Evolutionary conservation across 495 filamentous ascomycete species (phyloP).

Genomic region (Trichoderma virens): DNA sequence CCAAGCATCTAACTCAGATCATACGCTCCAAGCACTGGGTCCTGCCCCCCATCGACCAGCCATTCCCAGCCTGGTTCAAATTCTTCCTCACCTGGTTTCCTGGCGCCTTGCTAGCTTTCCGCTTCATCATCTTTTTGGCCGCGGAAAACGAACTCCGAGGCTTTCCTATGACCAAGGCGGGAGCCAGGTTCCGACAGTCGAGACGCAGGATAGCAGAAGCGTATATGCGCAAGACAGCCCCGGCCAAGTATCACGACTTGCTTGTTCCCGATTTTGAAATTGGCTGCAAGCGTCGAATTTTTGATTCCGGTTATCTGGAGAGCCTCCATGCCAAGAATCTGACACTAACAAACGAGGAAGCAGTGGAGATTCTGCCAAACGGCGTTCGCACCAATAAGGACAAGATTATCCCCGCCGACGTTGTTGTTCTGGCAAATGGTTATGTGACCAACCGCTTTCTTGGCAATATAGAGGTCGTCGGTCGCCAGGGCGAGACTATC

Average conservation of each 20-base stretch:
- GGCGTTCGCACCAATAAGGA: slow-evolving; percentile 26
- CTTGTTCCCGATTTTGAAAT: slow-evolving; percentile 54
- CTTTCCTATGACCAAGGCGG: slow-evolving; percentile 19
- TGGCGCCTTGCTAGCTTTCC: slow-evolving; percentile 18
- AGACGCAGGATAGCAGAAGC: slow-evolving; percentile 15
- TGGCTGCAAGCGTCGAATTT: slow-evolving; percentile 57
- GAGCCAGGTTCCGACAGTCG: slow-evolving; percentile 11
- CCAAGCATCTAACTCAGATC: slow-evolving; percentile 27
- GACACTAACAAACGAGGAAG: slow-evolving; percentile 26
- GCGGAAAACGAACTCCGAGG: slow-evolving; percentile 21
- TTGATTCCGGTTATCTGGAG: slow-evolving; percentile 49
- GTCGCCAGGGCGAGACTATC: slow-evolving; percentile 22
- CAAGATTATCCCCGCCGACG: slow-evolving; percentile 25
- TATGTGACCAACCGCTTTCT: slow-evolving; percentile 29
- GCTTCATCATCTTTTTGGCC: slow-evolving; percentile 23
- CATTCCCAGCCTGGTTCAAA: slow-evolving; percentile 17
- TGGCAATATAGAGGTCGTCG: slow-evolving; percentile 27
- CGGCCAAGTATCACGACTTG: slow-evolving; percentile 56
- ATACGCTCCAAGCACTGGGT: slow-evolving; percentile 28
- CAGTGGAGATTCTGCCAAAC: slow-evolving; percentile 26
- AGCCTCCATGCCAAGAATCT: slow-evolving; percentile 31
- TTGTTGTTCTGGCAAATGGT: slow-evolving; percentile 35
- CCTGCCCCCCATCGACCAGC: slow-evolving; percentile 28
- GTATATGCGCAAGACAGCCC: slow-evolving; percentile 36
- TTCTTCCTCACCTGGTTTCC: slow-evolving; percentile 22